Evolutionary conservation across 179 eudicot species (phyloP), one percentile per base, ranked within the genome.

Genomic region (Drosera spatulata): DNA sequence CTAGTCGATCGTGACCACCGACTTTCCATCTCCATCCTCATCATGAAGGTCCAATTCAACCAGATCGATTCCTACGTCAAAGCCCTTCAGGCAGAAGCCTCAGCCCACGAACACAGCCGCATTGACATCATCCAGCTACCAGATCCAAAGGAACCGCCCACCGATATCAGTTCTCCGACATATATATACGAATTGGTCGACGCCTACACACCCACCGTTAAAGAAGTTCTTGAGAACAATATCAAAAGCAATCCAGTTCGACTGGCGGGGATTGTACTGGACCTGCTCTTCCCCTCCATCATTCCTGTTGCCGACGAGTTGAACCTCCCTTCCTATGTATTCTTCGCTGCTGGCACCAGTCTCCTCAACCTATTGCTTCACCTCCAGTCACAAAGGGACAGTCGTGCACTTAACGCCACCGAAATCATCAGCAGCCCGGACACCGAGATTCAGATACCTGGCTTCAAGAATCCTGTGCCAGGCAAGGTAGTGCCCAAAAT

Each of bases 21-120:
- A 10, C 13, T 77, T 8, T 80, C 78, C 0, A 14, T 71, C 53
- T 14, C 77, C 50, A 14, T 80, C 48, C 58, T 77, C 9, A 15
- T 80, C 61, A 64, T 73, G 6, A 60, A 56, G n/a, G 51, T 56
- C 10, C 38, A 37, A 9, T 68, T 69, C 47, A 9, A 8, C 46
- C 53, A 58, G 33, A 3, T 70, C 51, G 39, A 33, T 10, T 9
- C 63, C 12, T 63, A 15, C 15, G 10, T 71, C 40, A 40, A 59
- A 43, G 62, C 71, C 48, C 74, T 63, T 8, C 47, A 53, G 41
- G 55, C 58, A 6, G 58, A 57, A 22, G n/a, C 50, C 48, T 49
- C 64, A 1, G 53, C 39, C 50, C 10, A 63, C 41, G 13, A 14
- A 7, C 69, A 67, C 2, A 53, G 66, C 40, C 48, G 54, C 6